Evolutionary conservation across 768 basidiomycete species (phyloP).

Genomic region (Suillus weaverae): DNA sequence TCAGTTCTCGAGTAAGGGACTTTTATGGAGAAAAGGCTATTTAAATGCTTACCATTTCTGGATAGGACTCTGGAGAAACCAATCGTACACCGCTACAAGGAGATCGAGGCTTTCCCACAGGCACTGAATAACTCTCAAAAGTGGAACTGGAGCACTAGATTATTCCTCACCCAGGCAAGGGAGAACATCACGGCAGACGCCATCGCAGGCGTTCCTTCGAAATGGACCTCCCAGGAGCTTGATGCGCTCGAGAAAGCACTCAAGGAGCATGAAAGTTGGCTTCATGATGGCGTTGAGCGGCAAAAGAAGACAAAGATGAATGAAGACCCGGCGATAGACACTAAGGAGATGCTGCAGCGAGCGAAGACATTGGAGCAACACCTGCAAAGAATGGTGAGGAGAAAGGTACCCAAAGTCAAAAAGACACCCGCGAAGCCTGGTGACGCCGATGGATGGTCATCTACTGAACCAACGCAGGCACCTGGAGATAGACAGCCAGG

Average conservation of each 20-base stretch:
- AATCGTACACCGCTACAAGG: conserved; percentile 84
- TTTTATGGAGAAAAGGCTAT: not conserved
- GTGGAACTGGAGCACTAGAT: conserved; percentile 83
- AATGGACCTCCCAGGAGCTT: conserved; percentile 88
- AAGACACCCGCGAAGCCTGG: conserved; percentile 42
- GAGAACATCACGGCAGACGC: conserved; percentile 70
- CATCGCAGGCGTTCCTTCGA: conserved; percentile 60
- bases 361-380: conserved; percentile 80
- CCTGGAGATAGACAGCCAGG: conserved; percentile 18
- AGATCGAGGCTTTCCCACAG: conserved; percentile 82
- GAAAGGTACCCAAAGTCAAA: conserved; percentile 66
- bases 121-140: conserved; percentile 80
- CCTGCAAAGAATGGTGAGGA: conserved; percentile 63
- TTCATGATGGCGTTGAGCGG: conserved; percentile 76
- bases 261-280: conserved; percentile 81
- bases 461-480: conserved; percentile 19
- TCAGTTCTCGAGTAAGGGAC: conserved; percentile 77
- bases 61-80: conserved; percentile 74
- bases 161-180: conserved; percentile 84
- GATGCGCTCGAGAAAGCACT: conserved; percentile 74
- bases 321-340: conserved; percentile 85
- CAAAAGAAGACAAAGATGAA: conserved; percentile 74
- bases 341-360: conserved; percentile 81
- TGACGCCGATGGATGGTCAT: conserved; percentile 14
- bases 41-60: conserved; percentile 9